These are phyloP conservation scores for Acer saccharum DNA, from an alignment of 345 rosid species.

Conservation along the genomic window DNA sequence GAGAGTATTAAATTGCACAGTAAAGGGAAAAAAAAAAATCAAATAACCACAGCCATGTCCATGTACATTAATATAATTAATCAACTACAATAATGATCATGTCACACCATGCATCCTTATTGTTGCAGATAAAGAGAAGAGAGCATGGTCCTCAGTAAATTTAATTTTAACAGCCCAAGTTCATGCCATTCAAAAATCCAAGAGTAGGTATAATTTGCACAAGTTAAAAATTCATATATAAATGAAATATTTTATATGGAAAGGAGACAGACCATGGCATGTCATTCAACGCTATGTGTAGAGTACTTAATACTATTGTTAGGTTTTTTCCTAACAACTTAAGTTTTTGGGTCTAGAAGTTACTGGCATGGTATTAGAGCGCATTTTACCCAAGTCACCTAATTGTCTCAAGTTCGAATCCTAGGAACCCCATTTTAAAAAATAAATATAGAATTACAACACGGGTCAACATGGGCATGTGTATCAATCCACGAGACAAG, in stretches of 20 bases:
- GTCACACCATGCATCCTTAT: neutral
- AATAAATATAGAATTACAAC: neutral
- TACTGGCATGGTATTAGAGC: no score
- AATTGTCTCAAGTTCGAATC: neutral
- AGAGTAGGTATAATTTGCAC: neutral
- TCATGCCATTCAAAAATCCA: neutral
- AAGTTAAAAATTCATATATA: neutral
- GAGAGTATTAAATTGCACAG: slow-evolving; percentile 10
- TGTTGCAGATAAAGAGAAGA: neutral
- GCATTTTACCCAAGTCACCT: neutral
- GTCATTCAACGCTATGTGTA: neutral
- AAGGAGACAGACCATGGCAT: neutral
- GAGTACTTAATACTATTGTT: neutral
- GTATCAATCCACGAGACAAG: neutral
- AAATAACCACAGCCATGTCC: neutral
- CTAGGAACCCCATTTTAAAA: neutral
- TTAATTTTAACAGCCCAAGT: neutral
- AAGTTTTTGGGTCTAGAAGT: neutral
- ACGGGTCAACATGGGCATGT: neutral
- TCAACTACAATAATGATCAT: neutral
- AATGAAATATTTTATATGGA: neutral
- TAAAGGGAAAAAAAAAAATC: neutral
- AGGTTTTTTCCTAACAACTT: neutral
- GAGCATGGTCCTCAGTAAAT: neutral
- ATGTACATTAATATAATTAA: neutral